These are phyloP conservation scores for Solanum etuberosum DNA, from an alignment of 257 asterid species.

Conservation along the genomic window DNA sequence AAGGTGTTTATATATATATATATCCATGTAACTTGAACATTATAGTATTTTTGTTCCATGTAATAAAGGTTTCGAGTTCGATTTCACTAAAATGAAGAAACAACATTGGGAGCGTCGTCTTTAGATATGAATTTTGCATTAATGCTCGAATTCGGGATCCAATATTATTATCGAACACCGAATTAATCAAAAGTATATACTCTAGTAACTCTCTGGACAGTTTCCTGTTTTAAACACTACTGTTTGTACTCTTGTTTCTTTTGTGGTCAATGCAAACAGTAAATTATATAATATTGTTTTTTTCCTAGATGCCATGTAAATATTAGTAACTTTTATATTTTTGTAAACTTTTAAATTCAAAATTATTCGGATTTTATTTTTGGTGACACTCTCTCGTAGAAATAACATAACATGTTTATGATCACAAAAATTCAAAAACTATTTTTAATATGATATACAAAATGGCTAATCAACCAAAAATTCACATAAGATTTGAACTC, in stretches of 20 bases:
- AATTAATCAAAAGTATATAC: too few relatives aligned
- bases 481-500: not conserved
- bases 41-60: too few relatives aligned
- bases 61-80: too few relatives aligned
- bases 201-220: not conserved
- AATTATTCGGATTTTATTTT: not conserved
- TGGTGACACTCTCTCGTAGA: not conserved
- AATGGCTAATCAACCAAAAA: not conserved
- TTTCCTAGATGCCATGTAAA: not conserved
- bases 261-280: not conserved
- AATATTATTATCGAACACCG: too few relatives aligned
- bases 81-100: not conserved
- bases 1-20: too few relatives aligned
- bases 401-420: too few relatives aligned
- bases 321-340: not conserved
- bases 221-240: not conserved
- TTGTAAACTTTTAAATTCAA: not conserved
- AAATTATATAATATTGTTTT: not conserved
- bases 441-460: not conserved
- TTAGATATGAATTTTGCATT: too few relatives aligned
- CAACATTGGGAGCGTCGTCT: not conserved
- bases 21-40: too few relatives aligned
- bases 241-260: not conserved
- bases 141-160: too few relatives aligned
- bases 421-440: too few relatives aligned